These are phyloP conservation scores for Allium fistulosum DNA, from an alignment of 106 monocot species.

Conservation along the genomic window DNA sequence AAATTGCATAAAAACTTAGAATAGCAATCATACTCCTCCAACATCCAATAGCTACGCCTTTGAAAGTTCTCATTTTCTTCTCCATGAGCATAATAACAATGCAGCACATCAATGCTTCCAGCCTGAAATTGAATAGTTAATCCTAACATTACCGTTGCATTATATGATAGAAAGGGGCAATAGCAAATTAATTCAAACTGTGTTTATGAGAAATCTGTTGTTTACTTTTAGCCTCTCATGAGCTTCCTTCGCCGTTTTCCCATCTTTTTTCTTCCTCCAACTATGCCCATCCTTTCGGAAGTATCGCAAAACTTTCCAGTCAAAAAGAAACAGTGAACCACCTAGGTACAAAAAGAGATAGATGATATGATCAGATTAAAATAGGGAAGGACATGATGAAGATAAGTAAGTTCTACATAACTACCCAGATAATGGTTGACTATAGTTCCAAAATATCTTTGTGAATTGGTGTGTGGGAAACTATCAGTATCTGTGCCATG, in stretches of 20 bases:
- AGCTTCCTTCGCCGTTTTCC: conserved; percentile 94
- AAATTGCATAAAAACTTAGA: neutral
- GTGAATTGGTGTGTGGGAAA: neutral
- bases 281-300: conserved; percentile 95
- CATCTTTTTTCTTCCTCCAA: conserved; percentile 98
- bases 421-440: neutral
- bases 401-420: neutral
- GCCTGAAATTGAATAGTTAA: conserved; percentile 22
- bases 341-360: conserved; percentile 12
- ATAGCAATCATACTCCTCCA: conserved; percentile 42
- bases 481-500: neutral
- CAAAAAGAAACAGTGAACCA: conserved; percentile 66
- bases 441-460: neutral
- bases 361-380: neutral
- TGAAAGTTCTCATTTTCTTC: conserved; percentile 88
- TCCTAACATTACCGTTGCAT: too few relatives aligned
- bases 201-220: too few relatives aligned
- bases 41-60: conserved; percentile 87
- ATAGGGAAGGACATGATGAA: too few relatives aligned
- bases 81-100: conserved; percentile 99
- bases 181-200: too few relatives aligned
- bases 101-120: conserved; percentile 91
- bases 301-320: conserved; percentile 81
- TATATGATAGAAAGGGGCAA: too few relatives aligned
- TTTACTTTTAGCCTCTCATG: conserved; percentile 93